Evolutionary conservation across 176 grass and related monocot genomes (phyloP).

Genomic region (Paspalum notatum): DNA sequence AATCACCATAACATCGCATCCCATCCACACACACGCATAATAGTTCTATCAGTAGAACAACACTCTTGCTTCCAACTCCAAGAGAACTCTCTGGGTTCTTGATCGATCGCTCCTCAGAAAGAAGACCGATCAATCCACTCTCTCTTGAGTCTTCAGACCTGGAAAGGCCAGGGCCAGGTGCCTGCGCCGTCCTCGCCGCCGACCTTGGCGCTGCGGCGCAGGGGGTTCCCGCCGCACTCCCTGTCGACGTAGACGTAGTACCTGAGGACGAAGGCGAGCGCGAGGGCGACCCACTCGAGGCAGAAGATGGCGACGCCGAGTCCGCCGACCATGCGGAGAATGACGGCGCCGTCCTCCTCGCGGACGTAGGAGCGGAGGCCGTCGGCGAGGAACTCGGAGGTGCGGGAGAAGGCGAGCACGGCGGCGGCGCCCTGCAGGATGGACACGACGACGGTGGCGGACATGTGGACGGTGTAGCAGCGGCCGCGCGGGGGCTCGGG

Average conservation of each 20-base stretch:
- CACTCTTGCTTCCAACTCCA: conserved; percentile 14
- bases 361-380: conserved; percentile 79
- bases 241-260: conserved; percentile 75
- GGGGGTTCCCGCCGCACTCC: conserved; percentile 53
- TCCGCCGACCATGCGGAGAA: conserved; percentile 90
- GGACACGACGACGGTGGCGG: conserved; percentile 65
- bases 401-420: conserved; percentile 81
- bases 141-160: conserved; percentile 57
- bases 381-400: conserved; percentile 61
- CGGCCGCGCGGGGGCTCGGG: conserved; percentile 50
- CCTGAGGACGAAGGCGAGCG: conserved; percentile 89
- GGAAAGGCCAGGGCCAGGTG: conserved; percentile 83
- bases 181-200: conserved; percentile 60
- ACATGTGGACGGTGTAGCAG: conserved; percentile 88
- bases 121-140: neutral
- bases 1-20: conserved; percentile 16
- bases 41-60: neutral
- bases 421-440: conserved; percentile 92
- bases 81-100: conserved; percentile 47
- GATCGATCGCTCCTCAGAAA: neutral
- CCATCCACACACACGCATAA: neutral
- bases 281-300: conserved; percentile 88
- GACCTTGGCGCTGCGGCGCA: conserved; percentile 75
- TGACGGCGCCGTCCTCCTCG: conserved; percentile 86
- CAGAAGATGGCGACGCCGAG: conserved; percentile 93